Percentiles rank a stretch among this genome's conserved stretches.
These are phyloP conservation scores for Talaromyces sp. DNA, from an alignment of 2,329 filamentous ascomycete genomes.

Conservation along the genomic window DNA sequence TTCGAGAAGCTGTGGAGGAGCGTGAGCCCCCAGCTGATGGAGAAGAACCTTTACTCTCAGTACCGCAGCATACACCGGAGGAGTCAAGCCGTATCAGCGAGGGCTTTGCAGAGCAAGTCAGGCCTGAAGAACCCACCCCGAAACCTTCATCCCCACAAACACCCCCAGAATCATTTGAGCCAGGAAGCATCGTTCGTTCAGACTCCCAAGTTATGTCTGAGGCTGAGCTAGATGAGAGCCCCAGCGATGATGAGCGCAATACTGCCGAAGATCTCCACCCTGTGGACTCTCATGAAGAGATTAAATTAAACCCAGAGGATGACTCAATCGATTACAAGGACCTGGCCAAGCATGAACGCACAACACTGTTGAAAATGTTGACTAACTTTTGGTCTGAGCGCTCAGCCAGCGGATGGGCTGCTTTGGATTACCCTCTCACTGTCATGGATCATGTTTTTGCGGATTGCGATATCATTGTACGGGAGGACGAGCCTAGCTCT, in stretches of 20 bases:
- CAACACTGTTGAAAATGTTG: conserved; percentile 89
- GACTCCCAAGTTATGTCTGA: conserved; percentile 62
- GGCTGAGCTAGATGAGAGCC: conserved; percentile 68
- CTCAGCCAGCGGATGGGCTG: conserved; percentile 90
- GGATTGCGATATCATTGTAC: conserved; percentile 94
- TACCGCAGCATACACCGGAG: conserved; percentile 29
- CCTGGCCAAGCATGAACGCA: conserved; percentile 89
- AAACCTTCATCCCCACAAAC: conserved; percentile 38
- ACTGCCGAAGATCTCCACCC: conserved; percentile 69
- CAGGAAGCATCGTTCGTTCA: conserved; percentile 43
- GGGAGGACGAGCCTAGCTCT: conserved; percentile 96
- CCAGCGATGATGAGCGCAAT: conserved; percentile 73
- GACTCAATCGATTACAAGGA: conserved; percentile 66
- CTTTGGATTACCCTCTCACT: conserved; percentile 87
- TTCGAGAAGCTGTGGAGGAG: conserved; percentile 89
- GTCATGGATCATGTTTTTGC: conserved; percentile 92
- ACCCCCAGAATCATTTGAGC: conserved; percentile 46
- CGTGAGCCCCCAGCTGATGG: conserved; percentile 66
- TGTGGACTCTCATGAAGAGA: conserved; percentile 57
- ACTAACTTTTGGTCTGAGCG: conserved; percentile 98
- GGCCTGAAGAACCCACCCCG: conserved; percentile 31
- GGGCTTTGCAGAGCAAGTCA: conserved; percentile 25
- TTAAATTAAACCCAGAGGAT: conserved; percentile 56
- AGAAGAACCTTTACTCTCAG: conserved; percentile 48
- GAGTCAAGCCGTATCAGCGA: conserved; percentile 37